phyloP scores from a whole-genome alignment of 768 basidiomycete species.

The Agaricus subrufescens region DNA sequence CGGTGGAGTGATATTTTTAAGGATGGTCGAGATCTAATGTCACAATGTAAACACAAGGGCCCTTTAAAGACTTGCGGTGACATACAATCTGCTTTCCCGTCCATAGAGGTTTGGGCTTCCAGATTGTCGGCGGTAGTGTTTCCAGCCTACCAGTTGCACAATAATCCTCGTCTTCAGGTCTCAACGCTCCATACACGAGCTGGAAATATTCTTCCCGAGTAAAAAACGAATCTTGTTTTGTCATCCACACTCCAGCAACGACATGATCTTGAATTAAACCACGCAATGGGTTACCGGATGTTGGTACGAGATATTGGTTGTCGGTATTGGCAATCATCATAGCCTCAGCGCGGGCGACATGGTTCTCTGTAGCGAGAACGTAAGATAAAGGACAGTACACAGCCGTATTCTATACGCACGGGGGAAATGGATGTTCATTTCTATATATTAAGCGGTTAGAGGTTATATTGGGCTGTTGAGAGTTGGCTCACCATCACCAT shows the following conservation, averaged over 20 bases:
- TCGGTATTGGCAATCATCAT: slow-evolving; percentile 95
- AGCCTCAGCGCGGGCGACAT: slow-evolving; percentile 92
- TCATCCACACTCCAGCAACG: slow-evolving; percentile 99
- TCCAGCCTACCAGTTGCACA: slow-evolving; percentile 55
- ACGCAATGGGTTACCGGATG: slow-evolving; percentile 95
- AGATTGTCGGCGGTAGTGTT: slow-evolving; percentile 88
- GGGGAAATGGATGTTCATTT: slow-evolving; percentile 99
- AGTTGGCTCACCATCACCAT: slow-evolving; percentile 26
- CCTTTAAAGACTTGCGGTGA: background rate
- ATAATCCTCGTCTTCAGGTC: slow-evolving; percentile 73
- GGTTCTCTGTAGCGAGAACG: slow-evolving; percentile 60
- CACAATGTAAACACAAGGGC: slow-evolving; percentile 2
- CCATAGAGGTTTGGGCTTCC: slow-evolving; percentile 90
- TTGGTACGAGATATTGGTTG: slow-evolving; percentile 98
- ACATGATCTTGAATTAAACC: slow-evolving; percentile 99
- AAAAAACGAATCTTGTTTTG: slow-evolving; percentile 91
- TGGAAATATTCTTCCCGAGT: slow-evolving; percentile 95
- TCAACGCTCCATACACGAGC: slow-evolving; percentile 88
- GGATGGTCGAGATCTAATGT: slow-evolving; percentile 83
- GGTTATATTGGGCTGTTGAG: background rate
- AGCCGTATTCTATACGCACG: slow-evolving; percentile 48
- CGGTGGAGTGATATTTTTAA: slow-evolving; percentile 85
- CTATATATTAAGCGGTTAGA: slow-evolving; percentile 32
- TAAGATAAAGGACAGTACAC: background rate
- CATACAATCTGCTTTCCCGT: slow-evolving; percentile 96